phyloP scores from a whole-genome alignment of 2,329 filamentous ascomycete genomes.

The Emergomyces orientalis region DNA sequence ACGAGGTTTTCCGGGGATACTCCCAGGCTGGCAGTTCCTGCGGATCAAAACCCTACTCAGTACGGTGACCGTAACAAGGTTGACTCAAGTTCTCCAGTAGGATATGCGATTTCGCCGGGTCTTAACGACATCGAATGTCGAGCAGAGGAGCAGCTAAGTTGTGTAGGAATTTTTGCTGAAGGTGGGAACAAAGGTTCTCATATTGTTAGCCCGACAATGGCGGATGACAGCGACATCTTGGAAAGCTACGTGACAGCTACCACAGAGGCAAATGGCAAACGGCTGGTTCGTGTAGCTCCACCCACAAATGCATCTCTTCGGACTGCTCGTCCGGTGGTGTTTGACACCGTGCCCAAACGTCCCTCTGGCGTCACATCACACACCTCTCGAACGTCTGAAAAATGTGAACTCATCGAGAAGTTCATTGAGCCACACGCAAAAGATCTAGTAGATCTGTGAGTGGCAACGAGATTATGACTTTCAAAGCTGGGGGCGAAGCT shows the following conservation, averaged over 20 bases:
- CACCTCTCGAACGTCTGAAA: slow-evolving; percentile 26
- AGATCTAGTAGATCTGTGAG: slow-evolving; percentile 40
- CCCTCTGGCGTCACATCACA: slow-evolving; percentile 29
- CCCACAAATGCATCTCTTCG: slow-evolving; percentile 13
- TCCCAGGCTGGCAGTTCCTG: background rate
- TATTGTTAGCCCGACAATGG: slow-evolving; percentile 45
- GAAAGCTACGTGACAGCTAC: slow-evolving; percentile 42
- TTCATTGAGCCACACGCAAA: slow-evolving; percentile 40
- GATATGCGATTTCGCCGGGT: background rate
- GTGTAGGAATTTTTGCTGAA: slow-evolving; percentile 16
- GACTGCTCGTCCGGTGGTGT: slow-evolving; percentile 32
- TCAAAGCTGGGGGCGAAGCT: background rate
- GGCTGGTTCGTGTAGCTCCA: slow-evolving; percentile 19
- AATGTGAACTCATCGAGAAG: slow-evolving; percentile 43
- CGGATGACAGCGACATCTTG: slow-evolving; percentile 46
- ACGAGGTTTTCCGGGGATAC: background rate
- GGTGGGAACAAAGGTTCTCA: slow-evolving; percentile 36
- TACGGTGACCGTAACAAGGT: background rate
- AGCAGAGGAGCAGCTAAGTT: slow-evolving; percentile 4
- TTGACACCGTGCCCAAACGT: slow-evolving; percentile 40
- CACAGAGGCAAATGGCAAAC: slow-evolving; percentile 15
- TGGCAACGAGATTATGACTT: background rate
- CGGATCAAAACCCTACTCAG: background rate
- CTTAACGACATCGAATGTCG: background rate
- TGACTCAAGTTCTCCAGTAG: background rate